phyloP scores from a whole-genome alignment of 148 eudicot species.

The Amaranthus hypochondriacus region DNA sequence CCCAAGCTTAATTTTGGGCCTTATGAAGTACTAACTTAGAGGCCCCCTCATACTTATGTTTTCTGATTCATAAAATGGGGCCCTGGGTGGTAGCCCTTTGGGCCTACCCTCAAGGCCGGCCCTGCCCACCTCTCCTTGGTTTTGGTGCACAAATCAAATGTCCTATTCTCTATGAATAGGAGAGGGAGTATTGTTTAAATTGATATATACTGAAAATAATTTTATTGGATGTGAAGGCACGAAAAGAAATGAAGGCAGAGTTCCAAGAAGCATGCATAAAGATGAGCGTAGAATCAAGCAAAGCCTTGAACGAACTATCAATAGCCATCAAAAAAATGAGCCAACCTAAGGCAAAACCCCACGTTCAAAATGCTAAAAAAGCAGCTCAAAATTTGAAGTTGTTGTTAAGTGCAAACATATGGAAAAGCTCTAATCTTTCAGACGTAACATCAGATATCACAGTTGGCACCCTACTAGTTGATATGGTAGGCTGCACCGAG shows the following conservation, averaged over 20 bases:
- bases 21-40: no score
- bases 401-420: slow-evolving; percentile 26
- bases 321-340: slow-evolving; percentile 41
- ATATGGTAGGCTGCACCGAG: slow-evolving; percentile 23
- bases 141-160: no score
- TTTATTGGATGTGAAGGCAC: slow-evolving; percentile 26
- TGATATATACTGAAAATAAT: background rate
- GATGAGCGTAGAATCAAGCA: slow-evolving; percentile 46
- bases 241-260: slow-evolving; percentile 35
- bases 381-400: slow-evolving; percentile 33
- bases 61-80: no score
- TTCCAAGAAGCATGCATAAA: slow-evolving; percentile 47
- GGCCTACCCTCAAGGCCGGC: no score
- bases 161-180: no score
- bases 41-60: no score
- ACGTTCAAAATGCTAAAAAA: slow-evolving; percentile 35
- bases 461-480: slow-evolving; percentile 26
- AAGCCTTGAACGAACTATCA: slow-evolving; percentile 48
- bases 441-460: slow-evolving; percentile 22
- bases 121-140: no score
- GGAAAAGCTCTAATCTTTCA: slow-evolving; percentile 15
- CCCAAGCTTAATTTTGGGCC: no score
- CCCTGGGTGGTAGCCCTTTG: no score
- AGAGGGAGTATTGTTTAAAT: background rate
- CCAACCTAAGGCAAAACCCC: slow-evolving; percentile 25